Conservation (phyloP, 2,329 filamentous ascomycete genomes). For the Exophiala mesophila region DNA sequence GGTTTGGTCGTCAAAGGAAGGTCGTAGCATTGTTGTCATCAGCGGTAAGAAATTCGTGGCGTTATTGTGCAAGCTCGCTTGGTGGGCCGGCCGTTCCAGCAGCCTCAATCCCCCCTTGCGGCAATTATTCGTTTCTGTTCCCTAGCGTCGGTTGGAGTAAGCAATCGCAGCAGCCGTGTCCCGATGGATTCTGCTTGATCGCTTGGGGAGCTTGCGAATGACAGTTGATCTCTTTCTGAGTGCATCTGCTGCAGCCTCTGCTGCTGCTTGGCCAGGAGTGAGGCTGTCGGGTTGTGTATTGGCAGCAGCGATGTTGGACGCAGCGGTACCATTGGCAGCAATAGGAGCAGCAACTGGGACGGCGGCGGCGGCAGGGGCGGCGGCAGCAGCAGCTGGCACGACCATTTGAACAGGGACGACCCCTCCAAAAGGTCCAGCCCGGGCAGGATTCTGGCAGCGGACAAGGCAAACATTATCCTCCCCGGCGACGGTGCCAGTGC, state of each 20-base stretch:
- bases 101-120: no score
- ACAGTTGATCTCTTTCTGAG: background rate
- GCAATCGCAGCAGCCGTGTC: constrained; percentile 5
- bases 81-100: background rate
- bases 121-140: no score
- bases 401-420: constrained; percentile 54
- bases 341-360: constrained; percentile 14
- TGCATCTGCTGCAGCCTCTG: constrained; percentile 4
- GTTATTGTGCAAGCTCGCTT: background rate
- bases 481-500: constrained; percentile 57
- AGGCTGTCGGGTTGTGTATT: background rate
- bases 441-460: constrained; percentile 56
- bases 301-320: constrained; percentile 1
- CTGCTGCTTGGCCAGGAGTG: constrained; percentile 2
- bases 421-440: constrained; percentile 59
- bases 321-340: constrained; percentile 11
- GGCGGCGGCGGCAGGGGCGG: constrained; percentile 15
- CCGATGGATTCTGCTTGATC: constrained; percentile 4
- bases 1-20: background rate
- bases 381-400: constrained; percentile 6
- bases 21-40: background rate
- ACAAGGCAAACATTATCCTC: constrained; percentile 59
- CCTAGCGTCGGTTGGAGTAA: constrained; percentile 4
- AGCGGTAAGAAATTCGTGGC: background rate
- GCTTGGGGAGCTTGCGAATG: background rate